A percentile compares a stretch with the other conserved stretches of the same genome.
Conservation (phyloP, 2,329 filamentous ascomycete species). For the Zymoseptoria brevis region DNA sequence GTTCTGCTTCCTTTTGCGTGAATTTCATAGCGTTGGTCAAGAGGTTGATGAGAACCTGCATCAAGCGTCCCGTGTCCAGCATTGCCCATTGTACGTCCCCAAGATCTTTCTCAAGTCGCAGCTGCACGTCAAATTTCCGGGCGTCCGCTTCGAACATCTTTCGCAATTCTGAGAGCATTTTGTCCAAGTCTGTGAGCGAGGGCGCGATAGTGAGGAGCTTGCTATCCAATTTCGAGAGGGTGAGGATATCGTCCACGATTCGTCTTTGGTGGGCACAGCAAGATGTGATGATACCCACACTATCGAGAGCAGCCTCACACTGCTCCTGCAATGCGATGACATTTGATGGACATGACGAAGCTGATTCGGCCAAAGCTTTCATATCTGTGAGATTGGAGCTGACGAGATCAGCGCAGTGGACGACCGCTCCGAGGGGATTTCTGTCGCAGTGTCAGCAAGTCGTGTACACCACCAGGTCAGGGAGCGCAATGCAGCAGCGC, state of each 20-base stretch:
- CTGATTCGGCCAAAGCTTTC: slow-evolving; percentile 8
- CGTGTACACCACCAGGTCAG: too few relatives aligned
- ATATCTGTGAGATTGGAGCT: slow-evolving; percentile 17
- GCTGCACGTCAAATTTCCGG: slow-evolving; percentile 13
- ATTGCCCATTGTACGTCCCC: slow-evolving; percentile 12
- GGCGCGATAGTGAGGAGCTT: slow-evolving; percentile 30
- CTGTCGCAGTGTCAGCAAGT: not conserved
- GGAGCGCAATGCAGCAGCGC: not conserved
- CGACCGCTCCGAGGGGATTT: slow-evolving; percentile 26
- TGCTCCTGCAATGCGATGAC: not conserved
- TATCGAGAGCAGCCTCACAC: slow-evolving; percentile 8
- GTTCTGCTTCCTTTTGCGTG: slow-evolving; percentile 13
- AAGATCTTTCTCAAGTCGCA: slow-evolving; percentile 1
- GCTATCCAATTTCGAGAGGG: slow-evolving; percentile 36
- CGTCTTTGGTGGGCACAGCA: slow-evolving; percentile 38
- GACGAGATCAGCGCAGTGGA: slow-evolving; percentile 36
- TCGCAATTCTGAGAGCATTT: slow-evolving; percentile 12
- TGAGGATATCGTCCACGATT: slow-evolving; percentile 40
- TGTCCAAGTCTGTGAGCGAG: slow-evolving; percentile 10
- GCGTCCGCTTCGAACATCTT: slow-evolving; percentile 21
- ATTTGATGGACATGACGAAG: not conserved
- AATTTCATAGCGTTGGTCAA: slow-evolving; percentile 25
- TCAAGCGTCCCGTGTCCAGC: slow-evolving; percentile 18
- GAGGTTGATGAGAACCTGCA: slow-evolving; percentile 24
- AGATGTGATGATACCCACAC: slow-evolving; percentile 32